phyloP scores from a whole-genome alignment of 2,329 filamentous ascomycete genomes.

The Parascedosporium putredinis region DNA sequence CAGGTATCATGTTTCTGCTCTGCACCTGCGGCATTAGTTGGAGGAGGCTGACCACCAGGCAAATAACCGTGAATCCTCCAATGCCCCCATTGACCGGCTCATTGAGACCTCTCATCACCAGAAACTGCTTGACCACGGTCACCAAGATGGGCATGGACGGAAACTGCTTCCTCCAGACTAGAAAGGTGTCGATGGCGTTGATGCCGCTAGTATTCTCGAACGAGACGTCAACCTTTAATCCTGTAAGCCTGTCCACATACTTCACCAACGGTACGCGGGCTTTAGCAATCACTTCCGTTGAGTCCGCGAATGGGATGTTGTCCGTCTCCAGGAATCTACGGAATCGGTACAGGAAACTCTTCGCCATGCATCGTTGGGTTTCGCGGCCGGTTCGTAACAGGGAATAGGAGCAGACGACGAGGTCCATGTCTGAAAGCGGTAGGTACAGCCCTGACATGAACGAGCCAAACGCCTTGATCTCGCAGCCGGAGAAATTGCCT shows the following conservation, averaged over 20 bases:
- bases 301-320: slow-evolving; percentile 44
- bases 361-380: slow-evolving; percentile 31
- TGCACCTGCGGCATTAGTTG: slow-evolving; percentile 67
- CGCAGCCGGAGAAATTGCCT: slow-evolving; percentile 45
- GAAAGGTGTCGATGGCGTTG: slow-evolving; percentile 68
- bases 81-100: slow-evolving; percentile 87
- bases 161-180: slow-evolving; percentile 66
- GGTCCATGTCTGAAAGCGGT: slow-evolving; percentile 79
- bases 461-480: slow-evolving; percentile 76
- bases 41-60: slow-evolving; percentile 80
- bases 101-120: slow-evolving; percentile 81
- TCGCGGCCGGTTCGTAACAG: slow-evolving; percentile 44
- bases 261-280: slow-evolving; percentile 91
- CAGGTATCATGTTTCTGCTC: slow-evolving; percentile 44
- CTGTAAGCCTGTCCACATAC: slow-evolving; percentile 68
- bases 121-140: slow-evolving; percentile 82
- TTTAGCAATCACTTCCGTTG: slow-evolving; percentile 57
- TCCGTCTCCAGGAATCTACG: slow-evolving; percentile 44
- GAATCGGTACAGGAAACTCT: slow-evolving; percentile 51
- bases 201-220: slow-evolving; percentile 87
- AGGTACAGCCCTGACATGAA: slow-evolving; percentile 72
- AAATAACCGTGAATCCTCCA: slow-evolving; percentile 89
- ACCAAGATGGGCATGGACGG: slow-evolving; percentile 82
- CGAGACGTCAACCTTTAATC: slow-evolving; percentile 80
- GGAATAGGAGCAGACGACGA: slow-evolving; percentile 60